phyloP scores from a whole-genome alignment of 768 basidiomycete genomes.

The Boletales sp. region DNA sequence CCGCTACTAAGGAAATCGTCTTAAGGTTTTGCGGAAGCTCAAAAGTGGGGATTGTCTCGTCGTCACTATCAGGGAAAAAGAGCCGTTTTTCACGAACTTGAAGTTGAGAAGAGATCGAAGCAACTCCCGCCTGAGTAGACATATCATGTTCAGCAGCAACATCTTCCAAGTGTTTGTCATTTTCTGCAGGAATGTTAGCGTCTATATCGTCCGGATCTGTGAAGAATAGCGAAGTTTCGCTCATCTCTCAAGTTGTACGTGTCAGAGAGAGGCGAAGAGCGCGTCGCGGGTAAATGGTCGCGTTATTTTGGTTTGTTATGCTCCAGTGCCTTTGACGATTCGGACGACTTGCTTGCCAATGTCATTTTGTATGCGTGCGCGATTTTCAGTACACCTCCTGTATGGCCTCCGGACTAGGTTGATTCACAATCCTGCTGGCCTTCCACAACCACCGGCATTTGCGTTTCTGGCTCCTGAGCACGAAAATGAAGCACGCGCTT shows the following conservation, averaged over 20 bases:
- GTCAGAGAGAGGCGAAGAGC: neutral
- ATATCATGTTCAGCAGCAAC: neutral
- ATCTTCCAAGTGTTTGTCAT: conserved; percentile 6
- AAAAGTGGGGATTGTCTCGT: conserved; percentile 32
- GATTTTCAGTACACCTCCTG: neutral
- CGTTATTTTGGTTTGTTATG: conserved; percentile 27
- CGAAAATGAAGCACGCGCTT: conserved; percentile 48
- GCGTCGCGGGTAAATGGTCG: conserved; percentile 5
- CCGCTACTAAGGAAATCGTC: conserved; percentile 30
- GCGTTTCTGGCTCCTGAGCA: conserved; percentile 33
- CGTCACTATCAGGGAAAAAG: conserved; percentile 44
- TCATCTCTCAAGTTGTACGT: conserved; percentile 9
- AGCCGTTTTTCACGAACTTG: conserved; percentile 30
- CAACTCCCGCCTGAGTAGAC: neutral
- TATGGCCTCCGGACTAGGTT: neutral
- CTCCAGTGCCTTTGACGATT: neutral
- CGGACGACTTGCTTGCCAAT: neutral
- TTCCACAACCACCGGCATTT: conserved; percentile 45
- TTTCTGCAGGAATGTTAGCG: conserved; percentile 12
- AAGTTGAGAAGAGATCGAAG: conserved; percentile 7
- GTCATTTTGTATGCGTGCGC: neutral
- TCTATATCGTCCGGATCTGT: conserved; percentile 53
- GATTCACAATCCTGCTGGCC: conserved; percentile 28
- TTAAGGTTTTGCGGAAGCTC: conserved; percentile 1
- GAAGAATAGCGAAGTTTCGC: conserved; percentile 46